Percentiles rank a stretch among this genome's conserved stretches.
These are phyloP conservation scores for Epichloe bromicola DNA, from an alignment of 2,329 filamentous ascomycete genomes.

Conservation along the genomic window DNA sequence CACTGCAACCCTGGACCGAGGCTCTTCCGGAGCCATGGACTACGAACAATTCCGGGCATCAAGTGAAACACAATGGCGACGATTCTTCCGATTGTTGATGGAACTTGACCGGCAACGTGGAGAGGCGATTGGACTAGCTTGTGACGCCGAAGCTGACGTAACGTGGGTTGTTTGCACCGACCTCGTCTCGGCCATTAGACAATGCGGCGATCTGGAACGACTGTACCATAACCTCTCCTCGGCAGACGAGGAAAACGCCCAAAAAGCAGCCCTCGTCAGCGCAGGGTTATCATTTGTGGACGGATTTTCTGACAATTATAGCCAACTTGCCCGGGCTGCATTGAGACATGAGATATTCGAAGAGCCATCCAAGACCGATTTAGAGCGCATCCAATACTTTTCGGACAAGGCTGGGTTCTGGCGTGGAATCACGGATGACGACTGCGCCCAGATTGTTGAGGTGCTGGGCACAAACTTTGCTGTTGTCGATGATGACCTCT, in stretches of 20 bases:
- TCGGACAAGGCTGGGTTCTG: constrained; percentile 69
- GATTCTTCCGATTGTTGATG: constrained; percentile 73
- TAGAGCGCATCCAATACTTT: constrained; percentile 64
- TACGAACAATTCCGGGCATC: constrained; percentile 62
- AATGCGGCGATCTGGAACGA: constrained; percentile 66
- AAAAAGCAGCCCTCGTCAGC: constrained; percentile 50
- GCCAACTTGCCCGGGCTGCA: constrained; percentile 53
- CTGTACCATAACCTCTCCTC: constrained; percentile 53
- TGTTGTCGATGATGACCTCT: constrained; percentile 42
- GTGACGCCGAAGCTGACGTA: constrained; percentile 57
- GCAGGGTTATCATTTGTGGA: constrained; percentile 59
- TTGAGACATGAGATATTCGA: constrained; percentile 63
- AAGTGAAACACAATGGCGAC: constrained; percentile 74
- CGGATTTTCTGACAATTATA: constrained; percentile 54
- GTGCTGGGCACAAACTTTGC: constrained; percentile 54
- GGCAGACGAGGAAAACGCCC: constrained; percentile 38
- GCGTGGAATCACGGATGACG: constrained; percentile 69
- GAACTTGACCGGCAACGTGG: constrained; percentile 79
- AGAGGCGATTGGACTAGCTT: constrained; percentile 65
- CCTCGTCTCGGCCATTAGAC: constrained; percentile 62
- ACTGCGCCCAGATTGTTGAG: constrained; percentile 56
- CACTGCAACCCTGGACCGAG: constrained; percentile 52
- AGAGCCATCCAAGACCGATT: constrained; percentile 54
- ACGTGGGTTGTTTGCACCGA: constrained; percentile 81
- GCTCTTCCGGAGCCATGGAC: constrained; percentile 52